Base-by-base conservation (phyloP, 2,329 filamentous ascomycete genomes). In the Dactylellina haptotyla region DNA sequence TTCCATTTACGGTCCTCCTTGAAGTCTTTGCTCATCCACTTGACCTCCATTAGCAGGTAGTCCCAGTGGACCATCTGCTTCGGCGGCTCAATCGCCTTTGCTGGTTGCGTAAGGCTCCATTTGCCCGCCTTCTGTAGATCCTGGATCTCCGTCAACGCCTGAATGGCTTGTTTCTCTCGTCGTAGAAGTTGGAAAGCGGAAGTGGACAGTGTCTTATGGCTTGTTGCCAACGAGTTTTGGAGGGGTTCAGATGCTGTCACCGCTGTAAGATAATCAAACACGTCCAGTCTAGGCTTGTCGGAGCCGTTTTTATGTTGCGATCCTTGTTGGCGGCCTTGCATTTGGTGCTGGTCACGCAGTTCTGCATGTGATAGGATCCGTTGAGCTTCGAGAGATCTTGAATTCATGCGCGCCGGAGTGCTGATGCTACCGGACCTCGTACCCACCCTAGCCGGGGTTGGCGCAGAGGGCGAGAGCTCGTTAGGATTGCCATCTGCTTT, bases 1-100 rank as follows among this genome's bases (percentile, higher is more conserved):
- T 97, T 98, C 93, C 93, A 97, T 80, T 96, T 97, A 41, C 92
- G 85, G 80, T 98, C 95, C 81, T 97, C 92, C 57, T 90, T 87
- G 79, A 97, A 98, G 81, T 99, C 95, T 1, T 93, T 97, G 56
- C 93, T 88, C 92, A 99, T 96, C 94, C 94, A 98, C 80, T 93
- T 96, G 87, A 94, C 92, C 82, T 99, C 93, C 77, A 93, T 87
- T 30, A 99, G 83, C 63, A 98, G 81, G 58, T 94, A 86, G 81
- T 99, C 95, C 87, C 89, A 91, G 77, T 98, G 94, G 1, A 90
- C 89, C 0, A 87, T 85, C 16, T 89, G 89, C 37, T 92, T 87
- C 2, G 87, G 85, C 3, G 94, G 93, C 80, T 99, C 95, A 1
- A 88, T 85, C 39, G 89, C 91, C 65, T 93, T 90, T 79, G 96